Conservation (phyloP, 2,329 filamentous ascomycete genomes). For the Ophiostoma perfectum region DNA sequence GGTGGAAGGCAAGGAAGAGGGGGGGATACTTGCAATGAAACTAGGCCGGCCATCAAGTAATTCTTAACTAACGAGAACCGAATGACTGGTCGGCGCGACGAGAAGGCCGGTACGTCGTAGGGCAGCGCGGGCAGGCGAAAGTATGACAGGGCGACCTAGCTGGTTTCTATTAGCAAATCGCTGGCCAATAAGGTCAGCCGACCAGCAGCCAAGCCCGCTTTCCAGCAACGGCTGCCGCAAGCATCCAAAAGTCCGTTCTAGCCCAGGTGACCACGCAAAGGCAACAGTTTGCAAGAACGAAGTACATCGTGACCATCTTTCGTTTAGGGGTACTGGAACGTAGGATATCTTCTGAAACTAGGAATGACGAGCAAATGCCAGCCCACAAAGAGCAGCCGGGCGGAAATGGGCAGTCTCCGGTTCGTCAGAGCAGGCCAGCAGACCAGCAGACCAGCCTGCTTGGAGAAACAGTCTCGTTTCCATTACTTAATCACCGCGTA, state of each 20-base stretch:
- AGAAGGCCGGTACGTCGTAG: slow-evolving; percentile 17
- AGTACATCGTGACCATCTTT: not conserved
- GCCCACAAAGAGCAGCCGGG: not conserved
- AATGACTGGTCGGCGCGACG: slow-evolving; percentile 22
- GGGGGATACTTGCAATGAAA: not conserved
- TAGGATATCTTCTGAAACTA: too few species aligned
- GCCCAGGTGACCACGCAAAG: slow-evolving; percentile 18
- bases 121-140: not conserved
- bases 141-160: not conserved
- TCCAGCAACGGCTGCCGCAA: slow-evolving; percentile 14
- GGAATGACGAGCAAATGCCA: not conserved
- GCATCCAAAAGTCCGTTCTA: slow-evolving; percentile 12
- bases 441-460: not conserved
- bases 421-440: slow-evolving; percentile 8
- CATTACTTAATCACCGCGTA: not conserved
- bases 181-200: slow-evolving; percentile 21
- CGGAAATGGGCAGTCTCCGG: slow-evolving; percentile 14
- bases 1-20: not conserved
- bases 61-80: slow-evolving; percentile 26
- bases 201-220: not conserved
- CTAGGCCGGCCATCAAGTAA: slow-evolving; percentile 20
- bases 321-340: not conserved
- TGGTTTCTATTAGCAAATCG: slow-evolving; percentile 27
- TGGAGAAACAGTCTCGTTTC: not conserved
- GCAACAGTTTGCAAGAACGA: not conserved